phyloP scores from a whole-genome alignment of 441 rosid genomes.

The Eutrema salsugineum region DNA sequence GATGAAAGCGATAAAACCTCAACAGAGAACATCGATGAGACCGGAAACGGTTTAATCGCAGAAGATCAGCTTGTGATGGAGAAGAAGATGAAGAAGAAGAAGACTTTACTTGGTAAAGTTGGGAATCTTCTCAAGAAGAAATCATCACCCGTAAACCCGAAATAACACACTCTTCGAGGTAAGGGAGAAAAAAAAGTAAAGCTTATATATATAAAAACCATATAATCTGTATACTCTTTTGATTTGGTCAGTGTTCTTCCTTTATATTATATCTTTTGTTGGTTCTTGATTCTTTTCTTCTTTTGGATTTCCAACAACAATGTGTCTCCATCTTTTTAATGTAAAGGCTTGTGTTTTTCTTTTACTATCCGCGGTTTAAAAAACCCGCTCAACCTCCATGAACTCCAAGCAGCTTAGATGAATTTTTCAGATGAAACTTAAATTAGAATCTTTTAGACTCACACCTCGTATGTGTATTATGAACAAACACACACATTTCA shows the following conservation, averaged over 20 bases:
- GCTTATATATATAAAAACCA: neutral
- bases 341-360: conserved; percentile 23
- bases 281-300: conserved; percentile 30
- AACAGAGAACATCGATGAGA: conserved; percentile 56
- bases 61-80: conserved; percentile 56
- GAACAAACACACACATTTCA: too few relatives aligned
- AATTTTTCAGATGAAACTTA: conserved; percentile 38
- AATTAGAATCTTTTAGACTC: too few relatives aligned
- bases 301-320: conserved; percentile 17
- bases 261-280: conserved; percentile 21
- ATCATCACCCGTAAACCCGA: conserved; percentile 40
- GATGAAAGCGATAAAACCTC: conserved; percentile 36
- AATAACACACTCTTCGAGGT: conserved; percentile 51
- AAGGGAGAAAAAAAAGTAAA: conserved; percentile 11
- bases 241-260: conserved; percentile 18
- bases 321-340: neutral
- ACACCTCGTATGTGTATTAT: too few relatives aligned
- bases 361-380: neutral
- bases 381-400: conserved; percentile 32
- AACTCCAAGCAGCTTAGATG: conserved; percentile 41
- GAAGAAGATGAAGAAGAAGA: conserved; percentile 47
- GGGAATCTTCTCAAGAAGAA: conserved; percentile 92
- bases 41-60: conserved; percentile 45
- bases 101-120: conserved; percentile 81
- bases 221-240: conserved; percentile 22